A percentile compares a stretch with the other conserved stretches of the same genome.
These are phyloP conservation scores for Umbelopsis sp. DNA, from an alignment of 192 early-diverging fungal genomes.

Conservation along the genomic window DNA sequence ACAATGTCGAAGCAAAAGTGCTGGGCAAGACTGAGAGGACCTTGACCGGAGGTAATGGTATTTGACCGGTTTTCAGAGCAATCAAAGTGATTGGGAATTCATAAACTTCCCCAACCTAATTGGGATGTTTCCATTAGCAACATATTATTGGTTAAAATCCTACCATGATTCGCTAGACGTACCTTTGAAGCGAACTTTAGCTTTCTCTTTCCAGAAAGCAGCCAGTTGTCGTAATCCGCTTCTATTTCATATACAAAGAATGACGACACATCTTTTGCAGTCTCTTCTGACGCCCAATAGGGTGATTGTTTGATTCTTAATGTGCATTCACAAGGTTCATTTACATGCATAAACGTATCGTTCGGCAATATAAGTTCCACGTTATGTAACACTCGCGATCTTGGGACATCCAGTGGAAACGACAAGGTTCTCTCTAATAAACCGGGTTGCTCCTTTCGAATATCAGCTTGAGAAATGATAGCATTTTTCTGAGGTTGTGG, in stretches of 20 bases:
- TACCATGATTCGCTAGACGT: not conserved
- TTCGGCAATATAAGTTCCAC: slow-evolving; percentile 50
- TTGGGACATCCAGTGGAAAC: slow-evolving; percentile 47
- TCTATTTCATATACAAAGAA: slow-evolving; percentile 64
- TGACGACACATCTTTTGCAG: slow-evolving; percentile 1
- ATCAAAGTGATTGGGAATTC: slow-evolving; percentile 55
- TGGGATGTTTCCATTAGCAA: slow-evolving; percentile 11
- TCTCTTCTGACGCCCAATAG: slow-evolving; percentile 46
- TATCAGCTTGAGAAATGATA: not conserved
- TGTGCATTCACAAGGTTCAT: slow-evolving; percentile 57
- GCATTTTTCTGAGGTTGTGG: slow-evolving; percentile 31
- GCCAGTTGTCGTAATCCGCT: slow-evolving; percentile 69
- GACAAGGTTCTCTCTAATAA: slow-evolving; percentile 27
- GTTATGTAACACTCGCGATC: slow-evolving; percentile 51
- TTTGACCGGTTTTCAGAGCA: slow-evolving; percentile 59
- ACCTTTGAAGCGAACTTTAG: slow-evolving; percentile 61
- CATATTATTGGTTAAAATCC: not conserved
- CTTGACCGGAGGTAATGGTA: slow-evolving; percentile 52
- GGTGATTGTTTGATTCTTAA: slow-evolving; percentile 54
- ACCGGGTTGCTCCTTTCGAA: not conserved
- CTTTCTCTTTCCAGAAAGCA: slow-evolving; percentile 65
- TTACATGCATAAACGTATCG: slow-evolving; percentile 46
- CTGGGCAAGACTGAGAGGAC: slow-evolving; percentile 42
- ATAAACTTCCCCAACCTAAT: slow-evolving; percentile 47
- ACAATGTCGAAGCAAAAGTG: slow-evolving; percentile 51